phyloP scores from a whole-genome alignment of 2,329 filamentous ascomycete genomes.

The Scolecobasidium constrictum region DNA sequence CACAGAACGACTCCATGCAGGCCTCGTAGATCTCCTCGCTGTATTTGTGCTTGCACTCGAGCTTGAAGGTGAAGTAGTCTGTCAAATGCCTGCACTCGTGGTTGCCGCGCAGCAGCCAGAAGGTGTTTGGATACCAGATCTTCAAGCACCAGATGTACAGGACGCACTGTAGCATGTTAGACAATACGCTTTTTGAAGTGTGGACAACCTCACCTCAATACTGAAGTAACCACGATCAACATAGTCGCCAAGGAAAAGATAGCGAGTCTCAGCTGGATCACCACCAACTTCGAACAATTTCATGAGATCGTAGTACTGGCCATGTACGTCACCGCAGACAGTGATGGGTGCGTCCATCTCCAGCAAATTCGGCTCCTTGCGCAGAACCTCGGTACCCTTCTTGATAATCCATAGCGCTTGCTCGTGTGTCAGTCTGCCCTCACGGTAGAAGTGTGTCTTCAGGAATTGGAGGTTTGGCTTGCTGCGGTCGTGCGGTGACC shows the following conservation, averaged over 20 bases:
- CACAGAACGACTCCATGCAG: slow-evolving; percentile 97
- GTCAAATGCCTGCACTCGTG: slow-evolving; percentile 98
- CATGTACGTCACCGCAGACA: slow-evolving; percentile 95
- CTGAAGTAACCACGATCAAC: slow-evolving; percentile 98
- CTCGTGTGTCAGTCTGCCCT: slow-evolving; percentile 92
- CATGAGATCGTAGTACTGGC: slow-evolving; percentile 99
- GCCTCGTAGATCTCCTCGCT: slow-evolving; percentile 93
- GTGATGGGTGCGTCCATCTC: slow-evolving; percentile 99
- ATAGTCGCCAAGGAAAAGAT: slow-evolving; percentile 95
- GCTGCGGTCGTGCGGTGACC: slow-evolving; percentile 68
- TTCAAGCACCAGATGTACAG: slow-evolving; percentile 96
- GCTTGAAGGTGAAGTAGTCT: slow-evolving; percentile 99
- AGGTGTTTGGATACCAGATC: slow-evolving; percentile 96
- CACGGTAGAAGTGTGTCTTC: slow-evolving; percentile 97
- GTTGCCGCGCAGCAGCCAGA: slow-evolving; percentile 95
- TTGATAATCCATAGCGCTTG: slow-evolving; percentile 94
- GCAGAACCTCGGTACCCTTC: slow-evolving; percentile 76
- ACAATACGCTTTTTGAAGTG: too few relatives aligned
- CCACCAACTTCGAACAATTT: slow-evolving; percentile 98
- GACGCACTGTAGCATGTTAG: slow-evolving; percentile 54
- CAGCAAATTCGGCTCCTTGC: slow-evolving; percentile 83
- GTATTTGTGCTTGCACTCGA: slow-evolving; percentile 99
- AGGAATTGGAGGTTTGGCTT: slow-evolving; percentile 92
- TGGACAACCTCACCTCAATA: slow-evolving; percentile 61
- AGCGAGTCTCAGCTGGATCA: slow-evolving; percentile 89